Percentiles rank a stretch among this genome's conserved stretches.
phyloP scores from a whole-genome alignment of 164 flowering plant species.

The Magnolia officinalis region DNA sequence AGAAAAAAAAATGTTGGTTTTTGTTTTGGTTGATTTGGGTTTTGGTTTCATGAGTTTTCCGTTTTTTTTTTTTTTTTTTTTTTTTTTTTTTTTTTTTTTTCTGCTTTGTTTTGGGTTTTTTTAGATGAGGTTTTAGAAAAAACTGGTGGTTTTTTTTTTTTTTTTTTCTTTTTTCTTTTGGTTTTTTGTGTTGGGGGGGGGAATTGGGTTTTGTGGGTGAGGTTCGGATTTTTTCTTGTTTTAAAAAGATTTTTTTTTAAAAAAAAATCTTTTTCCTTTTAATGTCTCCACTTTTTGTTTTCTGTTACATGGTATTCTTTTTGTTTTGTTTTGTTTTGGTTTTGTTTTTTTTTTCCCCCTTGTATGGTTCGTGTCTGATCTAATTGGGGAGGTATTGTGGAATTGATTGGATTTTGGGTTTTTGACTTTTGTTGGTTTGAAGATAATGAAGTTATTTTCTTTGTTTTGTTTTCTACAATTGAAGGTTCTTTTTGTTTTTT shows the following conservation, averaged over 20 bases:
- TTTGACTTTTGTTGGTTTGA: neutral
- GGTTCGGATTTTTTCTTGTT: no score
- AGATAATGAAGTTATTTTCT: neutral
- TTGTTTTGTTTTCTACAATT: neutral
- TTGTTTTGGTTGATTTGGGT: neutral
- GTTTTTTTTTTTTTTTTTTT: no score
- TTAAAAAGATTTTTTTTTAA: no score
- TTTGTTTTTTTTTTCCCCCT: neutral
- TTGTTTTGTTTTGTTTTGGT: no score
- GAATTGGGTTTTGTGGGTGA: no score
- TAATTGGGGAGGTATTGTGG: no score
- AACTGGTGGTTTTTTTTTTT: neutral
- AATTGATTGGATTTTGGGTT: neutral
- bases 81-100: no score
- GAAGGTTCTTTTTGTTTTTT: neutral
- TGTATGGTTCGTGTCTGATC: neutral
- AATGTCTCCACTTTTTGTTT: no score
- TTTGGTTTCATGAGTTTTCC: neutral
- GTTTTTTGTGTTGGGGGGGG: neutral
- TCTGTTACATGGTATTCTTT: no score
- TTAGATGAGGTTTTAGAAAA: neutral
- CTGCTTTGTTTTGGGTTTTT: neutral
- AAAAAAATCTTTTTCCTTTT: no score
- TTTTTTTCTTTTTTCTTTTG: neutral
- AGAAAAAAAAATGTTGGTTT: neutral